Evolutionary conservation across 2,329 filamentous ascomycete species (phyloP).

Genomic region (Ophiostoma himal-ulmi): DNA sequence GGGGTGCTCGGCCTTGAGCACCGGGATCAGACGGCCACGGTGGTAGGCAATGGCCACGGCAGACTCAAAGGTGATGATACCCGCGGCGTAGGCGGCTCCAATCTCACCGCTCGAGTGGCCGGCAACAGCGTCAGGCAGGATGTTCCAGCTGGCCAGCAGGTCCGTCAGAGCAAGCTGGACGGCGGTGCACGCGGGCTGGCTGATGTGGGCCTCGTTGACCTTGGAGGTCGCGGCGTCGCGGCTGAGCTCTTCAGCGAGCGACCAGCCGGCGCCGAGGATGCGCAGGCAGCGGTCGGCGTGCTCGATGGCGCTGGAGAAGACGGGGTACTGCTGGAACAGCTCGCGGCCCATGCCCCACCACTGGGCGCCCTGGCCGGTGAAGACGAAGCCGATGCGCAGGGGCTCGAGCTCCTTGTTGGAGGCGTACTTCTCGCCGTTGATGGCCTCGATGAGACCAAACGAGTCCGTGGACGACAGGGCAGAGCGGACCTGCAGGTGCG

Average conservation of each 20-base stretch:
- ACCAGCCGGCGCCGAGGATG: conserved; percentile 23
- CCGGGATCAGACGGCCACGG: conserved; percentile 35
- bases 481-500: conserved; percentile 25
- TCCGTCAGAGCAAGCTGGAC: conserved; percentile 43
- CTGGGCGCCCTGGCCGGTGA: conserved; percentile 25
- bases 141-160: conserved; percentile 29
- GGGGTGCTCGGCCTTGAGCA: conserved; percentile 25
- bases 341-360: conserved; percentile 32
- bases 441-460: conserved; percentile 31
- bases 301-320: conserved; percentile 15
- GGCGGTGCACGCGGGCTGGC: conserved; percentile 50
- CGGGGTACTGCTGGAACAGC: conserved; percentile 25
- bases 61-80: conserved; percentile 33
- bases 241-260: conserved; percentile 22
- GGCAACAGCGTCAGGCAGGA: conserved; percentile 33
- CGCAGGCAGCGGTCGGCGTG: conserved; percentile 21
- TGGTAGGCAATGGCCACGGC: conserved; percentile 40
- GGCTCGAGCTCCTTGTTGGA: conserved; percentile 19
- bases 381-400: conserved; percentile 20
- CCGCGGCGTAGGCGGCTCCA: conserved; percentile 40
- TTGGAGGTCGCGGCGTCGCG: conserved; percentile 19
- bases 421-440: conserved; percentile 16
- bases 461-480: conserved; percentile 20
- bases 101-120: conserved; percentile 44
- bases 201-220: conserved; percentile 34